Evolutionary conservation across 208 protist species (phyloP).

Genomic region (Cochliopodium minus): DNA sequence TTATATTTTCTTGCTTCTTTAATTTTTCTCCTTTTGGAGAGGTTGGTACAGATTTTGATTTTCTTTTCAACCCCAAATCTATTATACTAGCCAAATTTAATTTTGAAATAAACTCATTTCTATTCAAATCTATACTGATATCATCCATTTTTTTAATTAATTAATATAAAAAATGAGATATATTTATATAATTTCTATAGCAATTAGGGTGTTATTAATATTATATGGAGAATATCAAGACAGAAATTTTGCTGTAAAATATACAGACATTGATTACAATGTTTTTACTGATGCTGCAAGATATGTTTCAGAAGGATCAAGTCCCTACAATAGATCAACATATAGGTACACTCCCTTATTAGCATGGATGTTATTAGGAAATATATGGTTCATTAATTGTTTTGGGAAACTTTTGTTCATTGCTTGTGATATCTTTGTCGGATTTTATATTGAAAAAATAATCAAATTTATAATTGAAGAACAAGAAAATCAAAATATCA

Average conservation of each 20-base stretch:
- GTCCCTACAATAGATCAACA: slow-evolving; percentile 66
- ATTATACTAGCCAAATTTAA: no score
- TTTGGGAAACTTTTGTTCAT: slow-evolving; percentile 68
- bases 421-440: slow-evolving; percentile 49
- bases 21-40: no score
- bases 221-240: not conserved
- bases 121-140: no score
- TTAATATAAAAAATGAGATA: no score
- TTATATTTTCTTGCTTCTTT: no score
- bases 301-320: slow-evolving; percentile 34
- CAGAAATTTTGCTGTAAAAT: slow-evolving; percentile 51
- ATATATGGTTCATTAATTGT: slow-evolving; percentile 29
- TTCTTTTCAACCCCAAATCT: no score
- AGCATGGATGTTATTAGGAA: slow-evolving; percentile 49
- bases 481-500: not conserved
- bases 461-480: slow-evolving; percentile 12
- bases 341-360: slow-evolving; percentile 82
- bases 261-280: slow-evolving; percentile 84
- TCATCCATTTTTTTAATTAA: no score
- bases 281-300: slow-evolving; percentile 76
- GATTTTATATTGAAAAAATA: slow-evolving; percentile 43
- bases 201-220: not conserved
- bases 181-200: no score
- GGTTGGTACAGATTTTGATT: no score
- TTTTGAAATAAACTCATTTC: no score